These are phyloP conservation scores for Aspergillus japonicus DNA, from an alignment of 2,329 filamentous ascomycete species.

Conservation along the genomic window DNA sequence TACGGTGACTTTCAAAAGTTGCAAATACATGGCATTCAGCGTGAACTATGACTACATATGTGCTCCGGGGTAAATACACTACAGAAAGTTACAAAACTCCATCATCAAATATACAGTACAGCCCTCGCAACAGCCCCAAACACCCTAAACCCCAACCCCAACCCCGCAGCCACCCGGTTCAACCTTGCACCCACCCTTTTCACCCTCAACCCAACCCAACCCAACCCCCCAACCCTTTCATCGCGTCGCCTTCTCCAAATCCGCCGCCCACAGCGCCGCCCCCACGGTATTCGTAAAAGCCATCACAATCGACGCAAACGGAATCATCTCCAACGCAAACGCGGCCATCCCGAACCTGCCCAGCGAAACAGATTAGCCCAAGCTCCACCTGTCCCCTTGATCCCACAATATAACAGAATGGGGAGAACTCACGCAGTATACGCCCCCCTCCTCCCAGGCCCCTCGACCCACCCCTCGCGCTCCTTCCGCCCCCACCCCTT, in stretches of 20 bases:
- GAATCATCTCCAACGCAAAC: slow-evolving; percentile 80
- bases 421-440: slow-evolving; percentile 70
- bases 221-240: slow-evolving; percentile 1
- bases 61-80: too few relatives aligned
- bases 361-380: slow-evolving; percentile 15
- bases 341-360: slow-evolving; percentile 67
- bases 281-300: slow-evolving; percentile 90
- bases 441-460: slow-evolving; percentile 65
- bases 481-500: slow-evolving; percentile 74
- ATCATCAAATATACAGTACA: neutral
- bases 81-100: too few relatives aligned
- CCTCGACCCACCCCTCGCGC: slow-evolving; percentile 66
- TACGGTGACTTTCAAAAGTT: too few relatives aligned
- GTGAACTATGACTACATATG: too few relatives aligned
- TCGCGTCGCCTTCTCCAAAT: slow-evolving; percentile 62
- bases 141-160: neutral
- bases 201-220: neutral
- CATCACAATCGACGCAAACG: slow-evolving; percentile 78
- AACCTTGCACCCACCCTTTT: neutral
- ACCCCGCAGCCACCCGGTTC: too few relatives aligned
- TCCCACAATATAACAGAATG: neutral
- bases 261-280: slow-evolving; percentile 90
- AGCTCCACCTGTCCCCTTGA: neutral
- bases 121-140: neutral
- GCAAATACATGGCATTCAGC: too few relatives aligned